These are phyloP conservation scores for Blastobotrys mokoenaii DNA, from an alignment of 805 yeast species.

Conservation along the genomic window DNA sequence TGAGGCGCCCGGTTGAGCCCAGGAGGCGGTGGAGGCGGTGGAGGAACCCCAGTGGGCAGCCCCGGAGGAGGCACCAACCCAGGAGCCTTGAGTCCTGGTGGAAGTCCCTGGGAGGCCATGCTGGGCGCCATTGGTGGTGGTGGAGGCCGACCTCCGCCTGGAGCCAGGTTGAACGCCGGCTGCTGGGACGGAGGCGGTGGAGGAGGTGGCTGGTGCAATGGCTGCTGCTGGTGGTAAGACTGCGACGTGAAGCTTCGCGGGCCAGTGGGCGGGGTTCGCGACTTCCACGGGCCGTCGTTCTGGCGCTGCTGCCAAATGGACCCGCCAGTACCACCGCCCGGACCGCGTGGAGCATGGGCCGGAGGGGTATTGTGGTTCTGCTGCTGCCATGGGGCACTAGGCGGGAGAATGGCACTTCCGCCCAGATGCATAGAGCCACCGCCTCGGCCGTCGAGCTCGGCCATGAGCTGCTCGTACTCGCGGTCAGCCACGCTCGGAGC, in stretches of 20 bases:
- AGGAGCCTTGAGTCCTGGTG: slow-evolving; percentile 7
- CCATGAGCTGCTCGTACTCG: slow-evolving; percentile 45
- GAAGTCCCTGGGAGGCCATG: background rate
- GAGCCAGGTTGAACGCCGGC: slow-evolving; percentile 6
- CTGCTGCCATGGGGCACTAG: slow-evolving; percentile 2
- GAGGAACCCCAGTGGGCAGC: background rate
- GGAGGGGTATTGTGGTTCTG: slow-evolving; percentile 12
- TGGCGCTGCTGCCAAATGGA: too few species aligned
- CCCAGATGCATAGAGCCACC: background rate
- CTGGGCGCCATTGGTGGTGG: slow-evolving; percentile 15
- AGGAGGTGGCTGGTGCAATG: slow-evolving; percentile 3
- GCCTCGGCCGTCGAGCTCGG: slow-evolving; percentile 32
- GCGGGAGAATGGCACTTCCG: background rate
- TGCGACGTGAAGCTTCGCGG: slow-evolving; percentile 1
- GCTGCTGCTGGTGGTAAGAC: slow-evolving; percentile 6
- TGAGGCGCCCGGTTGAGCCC: background rate
- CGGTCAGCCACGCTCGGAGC: slow-evolving; percentile 30
- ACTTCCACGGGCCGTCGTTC: too few species aligned
- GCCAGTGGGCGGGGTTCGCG: background rate
- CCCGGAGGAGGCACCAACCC: slow-evolving; percentile 4
- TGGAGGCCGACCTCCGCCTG: slow-evolving; percentile 14
- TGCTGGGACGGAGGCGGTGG: slow-evolving; percentile 6
- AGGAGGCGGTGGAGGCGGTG: slow-evolving; percentile 7
- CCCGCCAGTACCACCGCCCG: slow-evolving; percentile 11
- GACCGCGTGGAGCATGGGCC: slow-evolving; percentile 9